phyloP scores from a whole-genome alignment of 805 yeast genomes.

The Starmera dryadoides region DNA sequence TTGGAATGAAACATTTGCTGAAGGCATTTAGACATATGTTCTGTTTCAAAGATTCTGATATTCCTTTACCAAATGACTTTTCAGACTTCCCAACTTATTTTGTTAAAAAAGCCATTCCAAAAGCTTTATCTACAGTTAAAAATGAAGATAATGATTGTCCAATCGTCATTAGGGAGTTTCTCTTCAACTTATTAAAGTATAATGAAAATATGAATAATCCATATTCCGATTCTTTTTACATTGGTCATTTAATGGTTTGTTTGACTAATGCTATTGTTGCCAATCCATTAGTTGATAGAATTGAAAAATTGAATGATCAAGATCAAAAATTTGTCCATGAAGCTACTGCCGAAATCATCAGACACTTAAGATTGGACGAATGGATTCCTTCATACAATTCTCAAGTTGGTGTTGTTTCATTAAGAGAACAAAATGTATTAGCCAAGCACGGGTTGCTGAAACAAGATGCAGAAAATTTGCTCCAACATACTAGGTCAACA shows the following conservation, averaged over 20 bases:
- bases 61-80: conserved; percentile 81
- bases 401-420: conserved; percentile 45
- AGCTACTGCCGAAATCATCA: conserved; percentile 59
- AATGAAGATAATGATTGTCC: conserved; percentile 62
- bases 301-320: conserved; percentile 11
- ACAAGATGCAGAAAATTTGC: conserved; percentile 45
- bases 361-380: conserved; percentile 73
- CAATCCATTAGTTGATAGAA: conserved; percentile 14
- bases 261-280: conserved; percentile 35
- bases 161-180: conserved; percentile 46
- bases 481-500: conserved; percentile 43
- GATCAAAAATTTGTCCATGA: conserved; percentile 34
- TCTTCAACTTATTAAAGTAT: conserved; percentile 67
- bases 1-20: conserved; percentile 69
- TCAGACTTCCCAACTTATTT: conserved; percentile 61
- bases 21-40: conserved; percentile 61
- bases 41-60: conserved; percentile 60
- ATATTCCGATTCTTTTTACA: conserved; percentile 66
- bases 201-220: conserved; percentile 80
- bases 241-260: conserved; percentile 49
- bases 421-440: conserved; percentile 53
- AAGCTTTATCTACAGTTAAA: conserved; percentile 50
- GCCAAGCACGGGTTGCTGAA: conserved; percentile 47
- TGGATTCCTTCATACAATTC: conserved; percentile 76
- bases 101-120: conserved; percentile 62